phyloP scores from a whole-genome alignment of 495 filamentous ascomycete species.

The Hyaloscypha finlandica region DNA sequence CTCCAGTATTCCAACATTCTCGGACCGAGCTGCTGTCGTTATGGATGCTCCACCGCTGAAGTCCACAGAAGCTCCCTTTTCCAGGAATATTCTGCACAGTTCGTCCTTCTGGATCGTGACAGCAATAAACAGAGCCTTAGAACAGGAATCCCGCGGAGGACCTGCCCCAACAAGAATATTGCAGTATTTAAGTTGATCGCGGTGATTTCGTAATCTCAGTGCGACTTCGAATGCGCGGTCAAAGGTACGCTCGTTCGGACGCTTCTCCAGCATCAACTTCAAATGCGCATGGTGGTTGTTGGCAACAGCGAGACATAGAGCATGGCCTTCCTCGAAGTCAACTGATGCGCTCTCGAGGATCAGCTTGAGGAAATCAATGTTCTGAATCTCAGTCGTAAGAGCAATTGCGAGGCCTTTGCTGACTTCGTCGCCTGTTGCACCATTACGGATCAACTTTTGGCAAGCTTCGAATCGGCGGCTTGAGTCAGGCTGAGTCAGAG shows the following conservation, averaged over 20 bases:
- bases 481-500: constrained; percentile 9
- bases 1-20: constrained; percentile 25
- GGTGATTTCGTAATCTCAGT: constrained; percentile 11
- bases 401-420: constrained; percentile 20
- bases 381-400: constrained; percentile 11
- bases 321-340: constrained; percentile 21
- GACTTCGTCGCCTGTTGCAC: constrained; percentile 24
- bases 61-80: constrained; percentile 23
- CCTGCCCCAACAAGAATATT: constrained; percentile 16
- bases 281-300: constrained; percentile 15
- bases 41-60: constrained; percentile 18
- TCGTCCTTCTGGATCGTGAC: constrained; percentile 19
- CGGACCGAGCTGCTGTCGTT: constrained; percentile 11
- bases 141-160: constrained; percentile 18
- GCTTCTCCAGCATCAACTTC: constrained; percentile 17
- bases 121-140: constrained; percentile 21
- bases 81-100: constrained; percentile 25
- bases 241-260: constrained; percentile 17
- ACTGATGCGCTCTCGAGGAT: constrained; percentile 16
- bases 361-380: constrained; percentile 23
- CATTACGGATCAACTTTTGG: constrained; percentile 22
- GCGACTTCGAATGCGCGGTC: constrained; percentile 22
- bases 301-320: constrained; percentile 20
- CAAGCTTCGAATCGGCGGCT: constrained; percentile 17
- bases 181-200: constrained; percentile 25